phyloP scores from a whole-genome alignment of 345 rosid genomes.

The Syzygium aqueum region DNA sequence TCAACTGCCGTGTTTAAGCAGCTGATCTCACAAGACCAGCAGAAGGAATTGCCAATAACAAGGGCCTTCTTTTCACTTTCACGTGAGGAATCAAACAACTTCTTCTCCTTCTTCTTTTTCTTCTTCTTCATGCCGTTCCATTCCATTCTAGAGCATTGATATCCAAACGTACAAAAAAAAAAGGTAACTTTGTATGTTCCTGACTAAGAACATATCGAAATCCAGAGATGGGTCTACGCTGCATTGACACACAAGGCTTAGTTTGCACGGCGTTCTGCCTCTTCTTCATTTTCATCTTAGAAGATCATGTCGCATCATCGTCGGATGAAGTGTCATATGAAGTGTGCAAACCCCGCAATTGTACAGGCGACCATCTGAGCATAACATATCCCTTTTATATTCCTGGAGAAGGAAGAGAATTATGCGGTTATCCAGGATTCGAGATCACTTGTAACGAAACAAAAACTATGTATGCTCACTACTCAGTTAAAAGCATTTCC shows the following conservation, averaged over 20 bases:
- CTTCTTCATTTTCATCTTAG: too few relatives aligned
- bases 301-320: background rate
- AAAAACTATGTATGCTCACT: background rate
- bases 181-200: too few relatives aligned
- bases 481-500: background rate
- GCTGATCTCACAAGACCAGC: background rate
- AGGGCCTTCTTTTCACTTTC: background rate
- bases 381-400: background rate
- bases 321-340: background rate
- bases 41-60: background rate
- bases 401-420: background rate
- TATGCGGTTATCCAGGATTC: background rate
- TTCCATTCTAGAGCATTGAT: background rate
- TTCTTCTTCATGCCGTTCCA: background rate
- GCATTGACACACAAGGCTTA: too few relatives aligned
- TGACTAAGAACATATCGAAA: too few relatives aligned
- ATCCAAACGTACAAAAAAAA: background rate
- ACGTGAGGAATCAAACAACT: too few relatives aligned
- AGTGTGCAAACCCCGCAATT: background rate
- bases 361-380: background rate
- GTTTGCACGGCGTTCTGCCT: too few relatives aligned
- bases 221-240: too few relatives aligned
- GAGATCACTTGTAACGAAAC: background rate
- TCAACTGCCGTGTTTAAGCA: background rate
- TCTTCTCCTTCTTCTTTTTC: background rate